phyloP scores from a whole-genome alignment of 1,139 yeast genomes.

The Blastobotrys capitulatus region DNA sequence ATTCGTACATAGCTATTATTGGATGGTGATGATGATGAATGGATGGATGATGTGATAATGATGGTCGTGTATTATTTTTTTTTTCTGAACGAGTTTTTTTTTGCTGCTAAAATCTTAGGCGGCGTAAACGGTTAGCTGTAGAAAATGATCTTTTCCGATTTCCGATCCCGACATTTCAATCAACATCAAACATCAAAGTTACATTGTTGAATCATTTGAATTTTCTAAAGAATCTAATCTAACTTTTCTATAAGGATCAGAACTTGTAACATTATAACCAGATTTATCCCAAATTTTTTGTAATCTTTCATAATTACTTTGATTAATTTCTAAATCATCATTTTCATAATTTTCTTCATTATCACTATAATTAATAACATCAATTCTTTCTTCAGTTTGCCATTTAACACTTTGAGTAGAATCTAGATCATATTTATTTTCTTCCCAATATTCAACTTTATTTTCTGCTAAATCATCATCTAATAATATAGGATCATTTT shows the following conservation, averaged over 20 bases:
- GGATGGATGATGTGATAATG: no score
- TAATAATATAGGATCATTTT: conserved; percentile 1
- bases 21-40: no score
- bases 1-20: conserved; percentile 21
- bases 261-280: conserved; percentile 3
- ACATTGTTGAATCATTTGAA: no score
- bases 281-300: conserved; percentile 2
- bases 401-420: not conserved
- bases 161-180: no score
- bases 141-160: no score
- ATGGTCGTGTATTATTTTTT: no score
- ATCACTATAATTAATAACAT: not conserved
- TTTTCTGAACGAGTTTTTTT: no score
- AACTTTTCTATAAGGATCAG: no score
- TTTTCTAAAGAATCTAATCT: no score
- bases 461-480: not conserved
- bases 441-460: not conserved
- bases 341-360: not conserved
- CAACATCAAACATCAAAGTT: no score
- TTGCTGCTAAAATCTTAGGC: no score
- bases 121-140: no score
- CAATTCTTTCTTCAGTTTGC: not conserved
- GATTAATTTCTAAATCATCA: not conserved
- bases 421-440: not conserved
- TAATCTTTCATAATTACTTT: not conserved